These are phyloP conservation scores for Vitis hybrid DNA, from an alignment of 177 flowering plant species.

Conservation along the genomic window DNA sequence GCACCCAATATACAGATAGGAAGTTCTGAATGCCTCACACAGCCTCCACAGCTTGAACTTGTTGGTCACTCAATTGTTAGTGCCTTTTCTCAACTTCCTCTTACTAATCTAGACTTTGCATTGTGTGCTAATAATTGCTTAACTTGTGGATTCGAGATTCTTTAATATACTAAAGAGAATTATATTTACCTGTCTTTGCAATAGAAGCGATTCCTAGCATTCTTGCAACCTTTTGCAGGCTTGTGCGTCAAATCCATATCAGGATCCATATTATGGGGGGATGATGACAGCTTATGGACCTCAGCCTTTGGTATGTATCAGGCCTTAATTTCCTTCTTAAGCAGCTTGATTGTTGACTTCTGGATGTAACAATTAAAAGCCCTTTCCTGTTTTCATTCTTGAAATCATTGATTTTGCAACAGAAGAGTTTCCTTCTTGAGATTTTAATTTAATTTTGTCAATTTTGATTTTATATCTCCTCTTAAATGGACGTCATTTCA, in stretches of 20 bases:
- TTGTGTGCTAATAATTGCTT: neutral
- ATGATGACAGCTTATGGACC: conserved; percentile 73
- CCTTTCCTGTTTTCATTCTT: no score
- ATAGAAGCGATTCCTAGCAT: conserved; percentile 6
- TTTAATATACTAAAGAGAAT: neutral
- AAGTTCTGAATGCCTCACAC: conserved; percentile 39
- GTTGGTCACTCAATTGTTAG: conserved; percentile 81
- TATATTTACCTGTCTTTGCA: neutral
- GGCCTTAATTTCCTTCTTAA: neutral
- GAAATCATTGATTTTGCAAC: no score
- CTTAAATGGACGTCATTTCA: no score
- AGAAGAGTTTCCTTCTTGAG: no score
- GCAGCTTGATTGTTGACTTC: no score
- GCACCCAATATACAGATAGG: conserved; percentile 34
- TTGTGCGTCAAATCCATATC: conserved; percentile 63
- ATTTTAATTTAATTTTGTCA: no score
- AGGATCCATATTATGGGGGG: conserved; percentile 79
- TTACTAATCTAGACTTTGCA: neutral
- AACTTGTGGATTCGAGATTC: neutral
- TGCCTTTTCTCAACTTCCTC: conserved; percentile 1
- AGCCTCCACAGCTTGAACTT: conserved; percentile 71
- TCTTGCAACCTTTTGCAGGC: conserved; percentile 51
- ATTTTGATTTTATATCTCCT: no score
- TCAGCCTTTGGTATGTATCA: conserved; percentile 61
- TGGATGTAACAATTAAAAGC: no score